Conservation (phyloP, 805 yeast species). For the Barnettozyma pratensis region DNA sequence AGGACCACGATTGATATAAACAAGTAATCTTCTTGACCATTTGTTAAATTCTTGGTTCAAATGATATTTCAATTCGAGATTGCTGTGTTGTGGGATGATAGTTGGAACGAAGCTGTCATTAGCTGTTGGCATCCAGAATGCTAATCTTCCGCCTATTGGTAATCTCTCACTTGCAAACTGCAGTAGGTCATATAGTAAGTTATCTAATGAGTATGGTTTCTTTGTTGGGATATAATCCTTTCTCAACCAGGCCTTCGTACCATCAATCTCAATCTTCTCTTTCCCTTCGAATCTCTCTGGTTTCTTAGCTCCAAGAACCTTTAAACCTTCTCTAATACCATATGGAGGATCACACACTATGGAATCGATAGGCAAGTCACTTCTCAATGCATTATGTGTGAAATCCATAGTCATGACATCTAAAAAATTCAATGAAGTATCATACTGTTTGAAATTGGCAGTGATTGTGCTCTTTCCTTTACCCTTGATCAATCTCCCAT, state of each 20-base stretch:
- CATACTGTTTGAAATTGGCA: constrained; percentile 73
- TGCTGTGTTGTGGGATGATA: constrained; percentile 72
- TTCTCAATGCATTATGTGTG: constrained; percentile 79
- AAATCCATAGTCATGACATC: constrained; percentile 92
- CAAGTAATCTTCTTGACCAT: constrained; percentile 87
- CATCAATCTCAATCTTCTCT: constrained; percentile 70
- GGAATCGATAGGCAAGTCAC: constrained; percentile 58
- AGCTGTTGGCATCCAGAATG: constrained; percentile 98
- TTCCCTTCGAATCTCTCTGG: constrained; percentile 66
- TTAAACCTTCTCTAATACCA: constrained; percentile 93
- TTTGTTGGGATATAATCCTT: constrained; percentile 89
- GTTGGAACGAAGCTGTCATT: constrained; percentile 73
- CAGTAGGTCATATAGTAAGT: constrained; percentile 72
- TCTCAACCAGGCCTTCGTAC: constrained; percentile 69
- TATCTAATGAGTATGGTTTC: constrained; percentile 79
- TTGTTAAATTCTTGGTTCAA: constrained; percentile 86
- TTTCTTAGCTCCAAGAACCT: constrained; percentile 81
- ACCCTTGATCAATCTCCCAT: constrained; percentile 74
- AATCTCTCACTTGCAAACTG: constrained; percentile 67
- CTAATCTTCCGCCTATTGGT: constrained; percentile 71
- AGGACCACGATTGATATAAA: constrained; percentile 66
- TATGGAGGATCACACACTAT: constrained; percentile 97
- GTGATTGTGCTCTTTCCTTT: constrained; percentile 50
- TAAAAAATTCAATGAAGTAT: constrained; percentile 48
- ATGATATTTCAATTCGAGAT: constrained; percentile 62